Evolutionary conservation across 2,329 filamentous ascomycete species (phyloP).

Genomic region (Xylariaceae sp.): DNA sequence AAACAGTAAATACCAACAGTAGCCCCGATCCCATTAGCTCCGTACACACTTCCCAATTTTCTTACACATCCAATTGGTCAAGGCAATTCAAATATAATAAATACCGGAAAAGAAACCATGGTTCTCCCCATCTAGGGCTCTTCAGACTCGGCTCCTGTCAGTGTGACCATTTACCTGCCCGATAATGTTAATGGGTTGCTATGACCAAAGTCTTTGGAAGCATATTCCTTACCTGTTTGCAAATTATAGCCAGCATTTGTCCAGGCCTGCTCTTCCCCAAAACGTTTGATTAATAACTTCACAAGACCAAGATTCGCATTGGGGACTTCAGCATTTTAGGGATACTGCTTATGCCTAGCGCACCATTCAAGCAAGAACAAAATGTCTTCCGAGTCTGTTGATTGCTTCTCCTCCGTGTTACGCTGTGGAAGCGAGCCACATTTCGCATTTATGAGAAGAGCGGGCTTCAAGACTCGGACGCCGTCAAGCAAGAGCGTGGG

Average conservation of each 20-base stretch:
- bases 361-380: conserved; percentile 4
- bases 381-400: conserved; percentile 1
- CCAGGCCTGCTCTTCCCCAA: not conserved
- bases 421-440: not conserved
- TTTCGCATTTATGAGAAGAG: conserved; percentile 2
- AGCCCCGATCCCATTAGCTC: no score
- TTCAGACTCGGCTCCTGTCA: no score
- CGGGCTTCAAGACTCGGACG: conserved; percentile 2
- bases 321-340: not conserved
- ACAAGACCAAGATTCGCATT: not conserved
- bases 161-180: no score
- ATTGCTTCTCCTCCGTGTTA: not conserved
- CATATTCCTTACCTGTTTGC: not conserved
- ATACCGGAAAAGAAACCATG: no score
- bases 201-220: no score
- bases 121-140: no score
- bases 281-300: not conserved
- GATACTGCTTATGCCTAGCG: not conserved
- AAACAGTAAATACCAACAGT: no score
- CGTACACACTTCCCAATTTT: no score
- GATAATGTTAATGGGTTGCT: no score
- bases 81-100: no score
- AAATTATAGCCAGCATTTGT: not conserved
- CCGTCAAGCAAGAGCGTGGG: not conserved
- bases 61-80: no score